Base-by-base conservation (phyloP, 495 filamentous ascomycete genomes). In the Platismatia glauca region DNA sequence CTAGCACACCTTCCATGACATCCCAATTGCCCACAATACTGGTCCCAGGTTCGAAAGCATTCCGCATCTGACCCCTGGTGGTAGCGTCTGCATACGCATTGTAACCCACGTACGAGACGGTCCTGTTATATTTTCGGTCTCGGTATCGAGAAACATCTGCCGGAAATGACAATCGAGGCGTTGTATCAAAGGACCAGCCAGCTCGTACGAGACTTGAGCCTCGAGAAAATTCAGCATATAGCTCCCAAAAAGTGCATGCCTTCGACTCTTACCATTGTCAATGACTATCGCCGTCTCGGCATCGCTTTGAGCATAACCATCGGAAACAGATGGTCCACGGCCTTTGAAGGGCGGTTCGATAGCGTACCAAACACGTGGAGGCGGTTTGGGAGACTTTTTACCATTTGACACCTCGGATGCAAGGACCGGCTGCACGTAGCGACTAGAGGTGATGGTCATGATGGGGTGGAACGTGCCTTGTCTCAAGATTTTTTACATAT, bases 21-120 rank as follows among this genome's bases (percentile, higher is more conserved):
- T 98, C 94, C 89, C 95, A 98, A 72, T 97, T 98, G 69, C 88
- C 90, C 52, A 97, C 86, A 35, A 98, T 87, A 61, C 91, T 93
- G 50, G 83, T 89, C 27, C 89, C 91, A 7, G 88, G 84, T 69
- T 98, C 95, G 68, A 97, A 98, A 0, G 90, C 87, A 74, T 90
- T 89, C 66, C 90, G 86, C 39, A 95, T 84, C 71, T 97, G 93
- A 11, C 92, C 90, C 24, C 90, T 80, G 15, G 95, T 90, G 1
- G 91, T 96, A 29, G 93, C 93, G 74, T 98, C 94, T 52, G 90
- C 82, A 72, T 92, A 96, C 65, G 94, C 87, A 76, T 98, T 92
- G 61, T 86, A 84, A 55, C 94, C 94, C 46, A 92, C 85, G 71
- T 97, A 96, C 13, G 87, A 89, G 69, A 90, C 95, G 38, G 87